Evolutionary conservation across 2,329 filamentous ascomycete species (phyloP), one percentile per base, ranked within the genome.

Genomic region (Fusarium sulawesiense): DNA sequence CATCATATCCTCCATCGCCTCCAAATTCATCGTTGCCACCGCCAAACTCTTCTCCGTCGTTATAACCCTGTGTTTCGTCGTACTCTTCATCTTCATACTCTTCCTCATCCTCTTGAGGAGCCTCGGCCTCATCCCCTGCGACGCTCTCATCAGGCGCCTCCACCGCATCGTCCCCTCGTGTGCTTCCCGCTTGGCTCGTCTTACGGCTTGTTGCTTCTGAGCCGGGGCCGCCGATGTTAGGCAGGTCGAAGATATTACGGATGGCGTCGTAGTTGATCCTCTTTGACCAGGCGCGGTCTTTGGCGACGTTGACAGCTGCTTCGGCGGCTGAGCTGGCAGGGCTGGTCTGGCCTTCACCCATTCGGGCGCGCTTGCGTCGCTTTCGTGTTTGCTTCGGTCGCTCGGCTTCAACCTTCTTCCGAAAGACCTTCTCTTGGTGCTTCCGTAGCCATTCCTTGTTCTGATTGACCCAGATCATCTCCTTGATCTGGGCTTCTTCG

Each of bases 361-460:
- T 89, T 20, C 87, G 80, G 3, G 88, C 86, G 70, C 81, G 79
- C 80, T 86, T 86, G 64, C 83, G 82, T 27, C 86, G 83, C 56
- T 86, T 86, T 25, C 88, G 84, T n/a, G 81, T 85, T 59, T 84
- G 86, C 80, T 86, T 92, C 59, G 83, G 86, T 70, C 79, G 83
- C 74, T 81, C 86, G 12, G 85, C 85, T 63, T 87, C 87, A 66
- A 88, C 82, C 79, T 94, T 93, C 63, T 90, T 88, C 41, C 92
- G 88, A 60, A 97, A 91, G 9, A 92, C 86, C 79, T 96, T 97
- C 64, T 92, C 89, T 76, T 98, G 94, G 76, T 97, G 92, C 50
- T 90, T 88, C 11, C 95, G 92, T 41, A 99, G 85, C 88, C 94
- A 99, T 72, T 97, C 93, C 78, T 96, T 94, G 80, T 99, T 98